A percentile compares a stretch with the other conserved stretches of the same genome.
phyloP scores from a whole-genome alignment of 768 basidiomycete species.

The Phanerochaete sordida region DNA sequence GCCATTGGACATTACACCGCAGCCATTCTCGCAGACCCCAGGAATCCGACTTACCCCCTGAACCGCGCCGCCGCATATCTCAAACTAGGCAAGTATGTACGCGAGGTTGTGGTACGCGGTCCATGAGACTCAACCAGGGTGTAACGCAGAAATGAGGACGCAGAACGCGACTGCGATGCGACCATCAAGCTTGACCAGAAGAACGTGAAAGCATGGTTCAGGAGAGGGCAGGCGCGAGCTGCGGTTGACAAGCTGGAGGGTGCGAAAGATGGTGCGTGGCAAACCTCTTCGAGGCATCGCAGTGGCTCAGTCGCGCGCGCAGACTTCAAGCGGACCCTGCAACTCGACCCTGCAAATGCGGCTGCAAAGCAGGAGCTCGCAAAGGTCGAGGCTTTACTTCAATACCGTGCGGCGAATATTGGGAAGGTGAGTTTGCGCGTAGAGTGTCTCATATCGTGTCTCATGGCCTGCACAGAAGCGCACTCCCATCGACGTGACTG shows the following conservation, averaged over 20 bases:
- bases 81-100: slow-evolving; percentile 90
- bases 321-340: slow-evolving; percentile 63
- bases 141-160: slow-evolving; percentile 63
- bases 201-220: slow-evolving; percentile 79
- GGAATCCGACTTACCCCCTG: slow-evolving; percentile 74
- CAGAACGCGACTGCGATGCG: slow-evolving; percentile 73
- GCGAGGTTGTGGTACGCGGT: background rate
- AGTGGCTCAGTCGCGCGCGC: background rate
- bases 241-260: slow-evolving; percentile 51
- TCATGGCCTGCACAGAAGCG: slow-evolving; percentile 20
- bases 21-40: slow-evolving; percentile 68
- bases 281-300: background rate
- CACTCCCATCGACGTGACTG: slow-evolving; percentile 20
- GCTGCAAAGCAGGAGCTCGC: slow-evolving; percentile 61
- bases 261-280: slow-evolving; percentile 56
- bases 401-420: slow-evolving; percentile 35
- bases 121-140: background rate
- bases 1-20: slow-evolving; percentile 86
- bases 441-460: background rate
- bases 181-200: slow-evolving; percentile 50
- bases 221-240: slow-evolving; percentile 70
- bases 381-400: slow-evolving; percentile 41
- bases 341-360: slow-evolving; percentile 61
- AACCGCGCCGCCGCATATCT: slow-evolving; percentile 92
- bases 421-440: slow-evolving; percentile 9